Evolutionary conservation across 495 filamentous ascomycete species (phyloP).

Genomic region (Parathielavia appendiculata): DNA sequence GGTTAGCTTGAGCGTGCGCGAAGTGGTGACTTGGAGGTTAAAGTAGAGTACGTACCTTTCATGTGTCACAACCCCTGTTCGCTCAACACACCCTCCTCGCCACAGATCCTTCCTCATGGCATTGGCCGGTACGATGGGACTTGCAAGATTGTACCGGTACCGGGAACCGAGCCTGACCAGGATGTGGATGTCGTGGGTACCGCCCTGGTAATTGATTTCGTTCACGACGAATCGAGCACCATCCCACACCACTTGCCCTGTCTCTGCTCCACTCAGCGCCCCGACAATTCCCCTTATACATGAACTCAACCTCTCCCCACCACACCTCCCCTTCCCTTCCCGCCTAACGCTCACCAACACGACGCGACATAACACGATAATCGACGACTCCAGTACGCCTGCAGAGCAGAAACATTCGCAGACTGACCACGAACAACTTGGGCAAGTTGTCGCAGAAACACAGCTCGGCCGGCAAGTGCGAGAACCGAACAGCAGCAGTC

Average conservation of each 20-base stretch:
- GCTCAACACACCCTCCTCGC: conserved; percentile 1
- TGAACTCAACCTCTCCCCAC: conserved; percentile 32
- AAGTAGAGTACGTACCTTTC: conserved; percentile 1
- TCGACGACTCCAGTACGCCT: conserved; percentile 5
- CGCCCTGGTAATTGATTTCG: conserved; percentile 27
- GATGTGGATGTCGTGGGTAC: conserved; percentile 22
- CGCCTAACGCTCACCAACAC: conserved; percentile 20
- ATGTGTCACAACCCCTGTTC: conserved; percentile 6
- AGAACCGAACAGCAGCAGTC: neutral
- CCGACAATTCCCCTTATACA: conserved; percentile 31
- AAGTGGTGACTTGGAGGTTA: neutral
- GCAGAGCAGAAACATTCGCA: neutral
- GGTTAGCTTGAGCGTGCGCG: neutral
- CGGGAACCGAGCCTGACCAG: conserved; percentile 22
- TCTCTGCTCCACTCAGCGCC: conserved; percentile 15
- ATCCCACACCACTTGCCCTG: conserved; percentile 25
- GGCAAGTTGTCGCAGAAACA: neutral
- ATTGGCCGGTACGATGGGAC: conserved; percentile 27
- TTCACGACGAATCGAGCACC: conserved; percentile 24
- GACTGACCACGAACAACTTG: neutral
- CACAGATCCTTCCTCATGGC: conserved; percentile 14
- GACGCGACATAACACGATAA: conserved; percentile 10
- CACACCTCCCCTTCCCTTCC: conserved; percentile 25
- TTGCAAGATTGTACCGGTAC: conserved; percentile 30
- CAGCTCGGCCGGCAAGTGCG: conserved; percentile 1